phyloP scores from a whole-genome alignment of 441 rosid genomes.

The California macrophylla region DNA sequence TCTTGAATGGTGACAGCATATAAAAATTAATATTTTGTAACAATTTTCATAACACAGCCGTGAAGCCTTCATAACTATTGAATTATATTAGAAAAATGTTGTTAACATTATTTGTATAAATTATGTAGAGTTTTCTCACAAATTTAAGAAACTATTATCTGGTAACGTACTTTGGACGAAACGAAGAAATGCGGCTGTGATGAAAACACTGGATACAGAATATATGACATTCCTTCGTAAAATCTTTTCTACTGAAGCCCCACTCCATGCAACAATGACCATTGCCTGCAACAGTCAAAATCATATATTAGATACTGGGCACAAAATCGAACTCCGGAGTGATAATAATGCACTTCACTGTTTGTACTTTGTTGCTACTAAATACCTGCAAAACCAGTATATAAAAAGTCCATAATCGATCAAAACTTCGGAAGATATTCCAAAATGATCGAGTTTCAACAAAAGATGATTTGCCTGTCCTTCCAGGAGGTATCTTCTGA shows the following conservation, averaged over 20 bases:
- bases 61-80: background rate
- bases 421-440: conserved; percentile 93
- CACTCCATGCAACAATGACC: conserved; percentile 71
- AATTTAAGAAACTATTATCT: background rate
- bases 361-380: background rate
- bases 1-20: background rate
- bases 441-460: conserved; percentile 89
- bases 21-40: background rate
- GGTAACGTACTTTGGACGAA: conserved; percentile 64
- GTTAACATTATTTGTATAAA: background rate
- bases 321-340: conserved; percentile 8
- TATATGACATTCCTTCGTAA: conserved; percentile 53
- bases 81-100: background rate
- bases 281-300: conserved; percentile 50
- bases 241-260: conserved; percentile 45
- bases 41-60: background rate
- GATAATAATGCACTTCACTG: background rate
- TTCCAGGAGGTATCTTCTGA: conserved; percentile 29
- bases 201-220: conserved; percentile 39
- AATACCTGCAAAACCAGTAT: conserved; percentile 79
- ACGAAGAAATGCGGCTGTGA: conserved; percentile 88
- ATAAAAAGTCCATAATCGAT: conserved; percentile 90
- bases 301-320: background rate
- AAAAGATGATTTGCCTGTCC: conserved; percentile 86
- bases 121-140: background rate